Percentiles rank a stretch among this genome's conserved stretches.
Conservation (phyloP, 306 rosid species). For the Quercus dentata region DNA sequence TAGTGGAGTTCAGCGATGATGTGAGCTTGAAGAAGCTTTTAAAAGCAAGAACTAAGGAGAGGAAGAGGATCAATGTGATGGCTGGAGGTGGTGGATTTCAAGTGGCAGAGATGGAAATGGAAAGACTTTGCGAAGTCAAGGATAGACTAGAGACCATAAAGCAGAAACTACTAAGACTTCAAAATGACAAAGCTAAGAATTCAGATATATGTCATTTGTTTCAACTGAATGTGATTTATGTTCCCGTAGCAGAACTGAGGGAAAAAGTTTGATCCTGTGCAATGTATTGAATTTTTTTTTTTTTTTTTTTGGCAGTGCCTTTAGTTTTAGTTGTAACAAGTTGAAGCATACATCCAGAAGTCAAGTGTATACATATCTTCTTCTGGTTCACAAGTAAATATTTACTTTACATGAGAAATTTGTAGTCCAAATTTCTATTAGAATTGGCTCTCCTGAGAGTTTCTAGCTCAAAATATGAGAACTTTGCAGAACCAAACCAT, state of each 20-base stretch:
- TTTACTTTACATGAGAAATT: background rate
- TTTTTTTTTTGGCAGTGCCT: background rate
- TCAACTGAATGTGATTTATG: slow-evolving; percentile 52
- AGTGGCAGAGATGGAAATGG: slow-evolving; percentile 67
- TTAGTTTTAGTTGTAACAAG: slow-evolving; percentile 1
- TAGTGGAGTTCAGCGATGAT: slow-evolving; percentile 49
- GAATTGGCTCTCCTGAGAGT: background rate
- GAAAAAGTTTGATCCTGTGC: slow-evolving; percentile 54
- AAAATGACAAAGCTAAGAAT: slow-evolving; percentile 28
- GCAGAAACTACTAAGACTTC: slow-evolving; percentile 43
- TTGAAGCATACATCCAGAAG: background rate
- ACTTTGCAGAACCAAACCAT: background rate
- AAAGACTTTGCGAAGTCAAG: slow-evolving; percentile 56
- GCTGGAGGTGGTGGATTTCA: slow-evolving; percentile 34
- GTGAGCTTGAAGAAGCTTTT: slow-evolving; percentile 73
- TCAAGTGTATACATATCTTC: background rate
- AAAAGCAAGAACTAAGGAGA: slow-evolving; percentile 36
- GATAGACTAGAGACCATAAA: slow-evolving; percentile 43
- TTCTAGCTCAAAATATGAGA: background rate
- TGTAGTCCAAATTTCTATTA: background rate
- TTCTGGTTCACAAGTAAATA: background rate
- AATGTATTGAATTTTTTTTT: background rate
- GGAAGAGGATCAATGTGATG: slow-evolving; percentile 31
- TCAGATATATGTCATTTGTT: slow-evolving; percentile 24
- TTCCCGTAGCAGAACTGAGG: slow-evolving; percentile 69